phyloP scores from a whole-genome alignment of 2,329 filamentous ascomycete species.

The Colletotrichum lindemuthianum region DNA sequence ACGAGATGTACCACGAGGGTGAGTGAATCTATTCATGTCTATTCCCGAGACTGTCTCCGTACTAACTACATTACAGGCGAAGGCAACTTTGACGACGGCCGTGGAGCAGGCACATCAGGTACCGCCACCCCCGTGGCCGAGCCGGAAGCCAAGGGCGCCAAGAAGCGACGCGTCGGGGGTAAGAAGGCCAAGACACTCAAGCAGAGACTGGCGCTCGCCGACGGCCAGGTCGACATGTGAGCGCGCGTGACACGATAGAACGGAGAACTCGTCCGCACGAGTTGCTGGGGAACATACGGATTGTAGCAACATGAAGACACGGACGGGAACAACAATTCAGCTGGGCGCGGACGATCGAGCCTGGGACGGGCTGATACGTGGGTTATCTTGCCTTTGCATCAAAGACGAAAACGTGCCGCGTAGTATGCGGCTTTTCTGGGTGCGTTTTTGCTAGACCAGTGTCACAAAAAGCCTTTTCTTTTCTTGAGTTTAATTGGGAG shows the following conservation, averaged over 20 bases:
- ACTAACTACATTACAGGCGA: constrained; percentile 72
- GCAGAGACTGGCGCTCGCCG: constrained; percentile 74
- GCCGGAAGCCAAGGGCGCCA: constrained; percentile 58
- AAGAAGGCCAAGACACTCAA: constrained; percentile 77
- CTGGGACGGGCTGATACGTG: constrained; percentile 18
- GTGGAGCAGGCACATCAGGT: constrained; percentile 64
- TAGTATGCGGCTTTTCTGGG: background rate
- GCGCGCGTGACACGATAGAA: constrained; percentile 11
- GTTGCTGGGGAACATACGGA: constrained; percentile 13
- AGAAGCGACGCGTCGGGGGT: constrained; percentile 61
- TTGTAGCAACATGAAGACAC: constrained; percentile 30
- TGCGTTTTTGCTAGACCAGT: constrained; percentile 28
- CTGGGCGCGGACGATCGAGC: constrained; percentile 26
- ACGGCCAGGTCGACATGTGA: constrained; percentile 57
- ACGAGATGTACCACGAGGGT: constrained; percentile 99
- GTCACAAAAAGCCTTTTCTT: constrained; percentile 20
- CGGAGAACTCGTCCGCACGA: constrained; percentile 1
- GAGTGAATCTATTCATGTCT: constrained; percentile 51
- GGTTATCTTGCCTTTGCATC: constrained; percentile 15
- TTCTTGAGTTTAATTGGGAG: background rate
- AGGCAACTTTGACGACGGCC: constrained; percentile 87
- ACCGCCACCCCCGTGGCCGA: constrained; percentile 79
- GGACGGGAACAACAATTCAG: constrained; percentile 4
- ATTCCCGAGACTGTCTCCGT: background rate
- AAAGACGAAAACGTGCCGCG: constrained; percentile 15